A percentile compares a stretch with the other conserved stretches of the same genome.
These are phyloP conservation scores for Pseudocohnilembus persalinus DNA, from an alignment of 169 alveolate species.

Conservation along the genomic window DNA sequence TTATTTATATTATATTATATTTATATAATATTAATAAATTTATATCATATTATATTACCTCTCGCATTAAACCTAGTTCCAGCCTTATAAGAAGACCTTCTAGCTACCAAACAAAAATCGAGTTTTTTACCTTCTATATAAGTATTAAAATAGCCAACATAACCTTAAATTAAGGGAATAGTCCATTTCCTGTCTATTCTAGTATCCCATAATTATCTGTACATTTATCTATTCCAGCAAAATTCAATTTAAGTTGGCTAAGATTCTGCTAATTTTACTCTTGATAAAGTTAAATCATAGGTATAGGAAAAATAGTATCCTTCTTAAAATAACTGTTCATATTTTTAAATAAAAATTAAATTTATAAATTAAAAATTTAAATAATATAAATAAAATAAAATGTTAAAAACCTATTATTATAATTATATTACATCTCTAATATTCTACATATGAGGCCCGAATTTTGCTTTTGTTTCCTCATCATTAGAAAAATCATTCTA, in stretches of 20 bases:
- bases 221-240: slow-evolving; percentile 21
- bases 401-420: neutral
- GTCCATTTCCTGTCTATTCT: slow-evolving; percentile 13
- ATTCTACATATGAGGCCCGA: neutral
- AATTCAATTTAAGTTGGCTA: neutral
- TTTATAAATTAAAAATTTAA: too few relatives aligned
- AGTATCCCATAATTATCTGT: neutral
- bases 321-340: slow-evolving; percentile 10
- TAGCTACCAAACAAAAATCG: slow-evolving; percentile 51
- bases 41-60: slow-evolving; percentile 21
- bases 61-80: slow-evolving; percentile 70
- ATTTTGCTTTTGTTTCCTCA: neutral
- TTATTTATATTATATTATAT: too few relatives aligned
- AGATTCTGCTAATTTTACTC: neutral
- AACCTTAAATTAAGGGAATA: slow-evolving; percentile 38
- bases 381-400: too few relatives aligned
- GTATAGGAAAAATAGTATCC: slow-evolving; percentile 26
- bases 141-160: slow-evolving; percentile 15
- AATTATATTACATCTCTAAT: slow-evolving; percentile 4
- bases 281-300: slow-evolving; percentile 22
- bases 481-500: neutral
- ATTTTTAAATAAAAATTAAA: neutral
- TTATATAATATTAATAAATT: too few relatives aligned
- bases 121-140: slow-evolving; percentile 21
- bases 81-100: slow-evolving; percentile 61